These are phyloP conservation scores for Hanseniaspora jakobsenii DNA, from an alignment of 805 yeast species.

Conservation along the genomic window DNA sequence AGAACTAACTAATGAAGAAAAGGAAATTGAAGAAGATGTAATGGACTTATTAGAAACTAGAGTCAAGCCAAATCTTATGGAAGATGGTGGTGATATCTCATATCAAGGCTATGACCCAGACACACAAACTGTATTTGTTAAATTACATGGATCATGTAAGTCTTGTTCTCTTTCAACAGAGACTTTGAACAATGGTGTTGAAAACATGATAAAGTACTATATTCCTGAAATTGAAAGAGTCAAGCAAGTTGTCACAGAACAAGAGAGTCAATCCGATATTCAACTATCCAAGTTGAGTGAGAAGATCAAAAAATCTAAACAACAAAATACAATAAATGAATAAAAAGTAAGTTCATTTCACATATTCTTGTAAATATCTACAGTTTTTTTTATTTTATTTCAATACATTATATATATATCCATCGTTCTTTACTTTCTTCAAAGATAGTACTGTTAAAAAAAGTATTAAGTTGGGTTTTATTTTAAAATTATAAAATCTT, in stretches of 20 bases:
- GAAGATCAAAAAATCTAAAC: no score
- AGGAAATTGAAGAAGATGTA: slow-evolving; percentile 77
- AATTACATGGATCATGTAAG: slow-evolving; percentile 91
- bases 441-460: no score
- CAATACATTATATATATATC: no score
- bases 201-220: slow-evolving; percentile 92
- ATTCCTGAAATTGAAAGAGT: slow-evolving; percentile 90
- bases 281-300: no score
- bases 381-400: no score
- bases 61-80: slow-evolving; percentile 94
- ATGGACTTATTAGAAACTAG: slow-evolving; percentile 87
- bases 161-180: slow-evolving; percentile 84
- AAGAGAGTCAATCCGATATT: slow-evolving; percentile 55
- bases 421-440: no score
- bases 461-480: no score
- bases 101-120: slow-evolving; percentile 76
- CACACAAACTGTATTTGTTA: slow-evolving; percentile 76
- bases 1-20: slow-evolving; percentile 45
- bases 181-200: slow-evolving; percentile 89
- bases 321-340: no score
- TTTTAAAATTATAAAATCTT: no score
- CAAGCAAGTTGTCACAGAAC: slow-evolving; percentile 75
- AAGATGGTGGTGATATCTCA: slow-evolving; percentile 95
- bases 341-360: no score
- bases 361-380: no score